These are phyloP conservation scores for Podospora bellae-mahoneyi DNA, from an alignment of 495 filamentous ascomycete genomes.

Conservation along the genomic window DNA sequence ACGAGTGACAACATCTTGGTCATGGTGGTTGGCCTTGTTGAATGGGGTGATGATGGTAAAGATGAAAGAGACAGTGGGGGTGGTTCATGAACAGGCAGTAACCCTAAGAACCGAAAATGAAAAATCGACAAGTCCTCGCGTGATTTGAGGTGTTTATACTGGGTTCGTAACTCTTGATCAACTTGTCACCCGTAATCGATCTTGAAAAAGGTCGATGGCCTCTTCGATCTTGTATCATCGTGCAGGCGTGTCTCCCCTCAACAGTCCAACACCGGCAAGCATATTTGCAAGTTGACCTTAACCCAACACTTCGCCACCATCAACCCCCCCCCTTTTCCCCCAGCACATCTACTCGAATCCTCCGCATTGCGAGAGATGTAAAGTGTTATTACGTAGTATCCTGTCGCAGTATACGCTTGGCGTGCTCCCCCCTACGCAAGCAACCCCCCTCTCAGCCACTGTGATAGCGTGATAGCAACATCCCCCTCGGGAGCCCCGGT, in stretches of 20 bases:
- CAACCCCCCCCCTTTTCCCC: neutral
- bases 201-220: neutral
- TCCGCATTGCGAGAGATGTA: neutral
- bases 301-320: neutral
- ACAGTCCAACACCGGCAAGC: neutral
- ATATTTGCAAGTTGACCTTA: neutral
- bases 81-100: neutral
- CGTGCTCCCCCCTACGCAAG: neutral
- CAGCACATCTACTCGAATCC: neutral
- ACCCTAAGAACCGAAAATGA: neutral
- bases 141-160: neutral
- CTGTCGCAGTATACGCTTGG: neutral
- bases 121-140: neutral
- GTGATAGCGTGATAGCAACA: neutral
- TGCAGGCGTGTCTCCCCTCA: neutral
- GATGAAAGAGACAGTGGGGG: neutral
- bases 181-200: neutral
- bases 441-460: neutral
- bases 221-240: neutral
- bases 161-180: neutral
- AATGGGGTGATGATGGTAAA: neutral
- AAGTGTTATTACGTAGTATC: neutral
- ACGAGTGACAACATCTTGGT: neutral
- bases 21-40: neutral
- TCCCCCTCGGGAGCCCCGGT: neutral